Conservation (phyloP, 306 rosid genomes). For the Myrica gale region DNA sequence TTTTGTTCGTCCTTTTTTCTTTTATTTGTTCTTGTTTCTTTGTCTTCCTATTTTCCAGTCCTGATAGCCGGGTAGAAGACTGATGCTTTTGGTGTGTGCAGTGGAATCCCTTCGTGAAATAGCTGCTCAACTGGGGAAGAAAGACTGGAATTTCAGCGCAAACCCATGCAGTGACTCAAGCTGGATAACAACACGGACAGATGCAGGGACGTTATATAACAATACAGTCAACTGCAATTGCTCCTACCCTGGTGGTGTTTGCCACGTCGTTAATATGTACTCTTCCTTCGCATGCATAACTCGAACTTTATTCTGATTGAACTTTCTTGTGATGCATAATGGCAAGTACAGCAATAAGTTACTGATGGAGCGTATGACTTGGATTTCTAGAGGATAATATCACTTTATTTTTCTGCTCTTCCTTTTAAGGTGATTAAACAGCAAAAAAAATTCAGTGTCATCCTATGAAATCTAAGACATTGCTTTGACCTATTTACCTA, state of each 20-base stretch:
- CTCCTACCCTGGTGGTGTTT: not conserved
- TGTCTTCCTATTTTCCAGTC: not conserved
- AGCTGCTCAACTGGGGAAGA: conserved; percentile 20
- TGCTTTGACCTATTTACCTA: no score
- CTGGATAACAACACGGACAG: conserved; percentile 12
- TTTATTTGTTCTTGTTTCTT: no score
- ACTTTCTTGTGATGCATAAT: not conserved
- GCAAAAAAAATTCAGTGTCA: not conserved
- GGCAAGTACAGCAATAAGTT: not conserved
- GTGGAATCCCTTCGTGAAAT: conserved; percentile 27
- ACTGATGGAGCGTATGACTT: not conserved
- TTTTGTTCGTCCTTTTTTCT: no score
- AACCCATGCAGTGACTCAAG: conserved; percentile 27
- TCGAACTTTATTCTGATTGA: not conserved
- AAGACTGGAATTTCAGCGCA: conserved; percentile 27
- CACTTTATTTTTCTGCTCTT: no score
- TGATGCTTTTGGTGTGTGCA: conserved; percentile 4
- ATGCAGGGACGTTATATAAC: not conserved
- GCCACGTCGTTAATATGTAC: conserved; percentile 27
- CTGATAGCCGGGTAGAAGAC: no score
- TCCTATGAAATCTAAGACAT: no score
- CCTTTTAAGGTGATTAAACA: no score
- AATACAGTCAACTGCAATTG: conserved; percentile 28
- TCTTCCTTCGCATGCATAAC: not conserved
- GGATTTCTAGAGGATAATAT: not conserved